These are phyloP conservation scores for Chimonanthus salicifolius DNA, from an alignment of 164 flowering plant genomes.

Conservation along the genomic window DNA sequence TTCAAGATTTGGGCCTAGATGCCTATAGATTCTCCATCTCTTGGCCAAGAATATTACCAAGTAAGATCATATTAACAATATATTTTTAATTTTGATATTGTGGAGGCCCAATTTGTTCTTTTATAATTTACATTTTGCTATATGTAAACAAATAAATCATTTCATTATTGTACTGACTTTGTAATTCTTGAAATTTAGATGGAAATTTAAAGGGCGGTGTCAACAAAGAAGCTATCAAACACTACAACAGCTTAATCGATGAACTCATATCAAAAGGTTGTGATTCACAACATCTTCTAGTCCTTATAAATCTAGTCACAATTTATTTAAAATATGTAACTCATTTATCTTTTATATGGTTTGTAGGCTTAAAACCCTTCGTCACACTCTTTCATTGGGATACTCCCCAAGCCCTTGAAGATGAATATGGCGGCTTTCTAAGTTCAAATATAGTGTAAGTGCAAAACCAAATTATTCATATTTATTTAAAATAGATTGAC, in stretches of 20 bases:
- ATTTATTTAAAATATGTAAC: too few species aligned
- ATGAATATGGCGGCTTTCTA: conserved; percentile 20
- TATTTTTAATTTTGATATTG: too few species aligned
- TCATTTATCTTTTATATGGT: neutral
- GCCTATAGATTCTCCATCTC: conserved; percentile 36
- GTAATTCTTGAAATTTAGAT: conserved; percentile 1
- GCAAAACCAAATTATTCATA: too few species aligned
- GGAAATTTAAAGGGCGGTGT: conserved; percentile 26
- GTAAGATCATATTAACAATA: conserved; percentile 11
- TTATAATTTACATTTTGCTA: too few species aligned
- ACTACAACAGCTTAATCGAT: conserved; percentile 37
- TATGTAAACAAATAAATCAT: too few species aligned
- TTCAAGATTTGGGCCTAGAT: conserved; percentile 24
- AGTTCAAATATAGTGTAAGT: conserved; percentile 17
- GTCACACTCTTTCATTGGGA: conserved; percentile 28
- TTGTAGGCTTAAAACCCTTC: conserved; percentile 9
- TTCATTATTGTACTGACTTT: too few species aligned
- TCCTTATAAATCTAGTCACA: neutral
- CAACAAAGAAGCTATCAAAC: conserved; percentile 25
- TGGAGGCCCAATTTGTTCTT: too few species aligned
- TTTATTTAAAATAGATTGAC: too few species aligned
- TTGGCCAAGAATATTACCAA: conserved; percentile 31
- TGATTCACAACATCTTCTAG: neutral
- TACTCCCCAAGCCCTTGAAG: conserved; percentile 24
- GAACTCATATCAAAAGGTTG: conserved; percentile 27